phyloP scores from a whole-genome alignment of 1,284 basidiomycete genomes.

The Lentinula novae-zelandiae region DNA sequence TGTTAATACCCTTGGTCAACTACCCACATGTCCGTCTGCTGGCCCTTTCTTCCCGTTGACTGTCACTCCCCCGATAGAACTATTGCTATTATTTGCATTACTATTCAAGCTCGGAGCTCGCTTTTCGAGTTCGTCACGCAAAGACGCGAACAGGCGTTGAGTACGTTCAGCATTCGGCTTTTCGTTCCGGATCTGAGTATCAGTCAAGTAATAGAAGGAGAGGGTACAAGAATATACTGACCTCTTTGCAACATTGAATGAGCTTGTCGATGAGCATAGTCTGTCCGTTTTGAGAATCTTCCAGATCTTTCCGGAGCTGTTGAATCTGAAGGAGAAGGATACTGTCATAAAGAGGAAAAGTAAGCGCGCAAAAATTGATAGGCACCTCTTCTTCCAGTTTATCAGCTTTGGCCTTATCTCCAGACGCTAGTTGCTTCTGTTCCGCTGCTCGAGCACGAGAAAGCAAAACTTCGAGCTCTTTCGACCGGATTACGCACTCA shows the following conservation, averaged over 20 bases:
- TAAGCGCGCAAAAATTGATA: background rate
- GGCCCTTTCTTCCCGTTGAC: conserved; percentile 29
- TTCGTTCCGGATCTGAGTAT: conserved; percentile 28
- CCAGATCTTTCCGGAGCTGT: conserved; percentile 67
- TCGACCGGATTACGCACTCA: conserved; percentile 82
- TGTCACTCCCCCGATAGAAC: conserved; percentile 10
- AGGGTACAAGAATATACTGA: conserved; percentile 30
- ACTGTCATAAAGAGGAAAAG: conserved; percentile 12
- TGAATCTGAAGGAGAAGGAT: conserved; percentile 41
- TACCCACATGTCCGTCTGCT: conserved; percentile 41
- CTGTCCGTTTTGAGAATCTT: conserved; percentile 70
- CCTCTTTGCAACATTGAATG: conserved; percentile 80
- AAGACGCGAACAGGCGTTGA: conserved; percentile 70
- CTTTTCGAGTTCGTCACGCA: conserved; percentile 78
- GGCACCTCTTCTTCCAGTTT: conserved; percentile 69
- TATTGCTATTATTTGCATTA: conserved; percentile 8
- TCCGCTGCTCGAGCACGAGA: conserved; percentile 80
- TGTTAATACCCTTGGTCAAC: conserved; percentile 12
- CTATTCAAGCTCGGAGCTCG: conserved; percentile 38
- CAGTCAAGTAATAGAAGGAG: conserved; percentile 20
- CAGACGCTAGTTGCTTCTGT: conserved; percentile 74
- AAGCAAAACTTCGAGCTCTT: conserved; percentile 79
- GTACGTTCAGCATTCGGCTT: conserved; percentile 78
- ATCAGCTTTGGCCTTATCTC: conserved; percentile 63
- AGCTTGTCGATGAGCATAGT: conserved; percentile 75